These are phyloP conservation scores for Ustilago esculenta DNA, from an alignment of 1,284 basidiomycete genomes.

Conservation along the genomic window DNA sequence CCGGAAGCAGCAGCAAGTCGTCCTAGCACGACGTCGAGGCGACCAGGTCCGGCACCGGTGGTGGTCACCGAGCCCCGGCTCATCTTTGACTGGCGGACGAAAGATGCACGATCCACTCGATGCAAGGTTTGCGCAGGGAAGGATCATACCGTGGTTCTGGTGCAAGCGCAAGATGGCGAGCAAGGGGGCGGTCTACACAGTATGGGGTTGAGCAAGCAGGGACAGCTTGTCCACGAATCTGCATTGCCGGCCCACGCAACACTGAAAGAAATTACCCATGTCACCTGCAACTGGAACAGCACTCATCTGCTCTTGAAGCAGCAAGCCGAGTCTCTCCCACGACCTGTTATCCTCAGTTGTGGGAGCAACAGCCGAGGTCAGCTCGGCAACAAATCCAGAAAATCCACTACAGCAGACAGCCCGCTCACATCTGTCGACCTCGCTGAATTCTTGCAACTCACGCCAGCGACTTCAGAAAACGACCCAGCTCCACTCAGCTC, in stretches of 20 bases:
- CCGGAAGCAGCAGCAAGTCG: conserved; percentile 1
- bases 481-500: neutral
- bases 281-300: conserved; percentile 47
- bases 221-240: conserved; percentile 10
- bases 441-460: neutral
- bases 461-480: neutral
- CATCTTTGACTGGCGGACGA: conserved; percentile 20
- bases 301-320: conserved; percentile 16
- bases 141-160: conserved; percentile 30
- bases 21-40: neutral
- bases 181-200: neutral
- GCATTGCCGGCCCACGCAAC: neutral
- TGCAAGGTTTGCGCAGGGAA: conserved; percentile 28
- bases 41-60: conserved; percentile 16
- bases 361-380: conserved; percentile 44
- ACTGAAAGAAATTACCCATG: conserved; percentile 2
- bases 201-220: conserved; percentile 31
- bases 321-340: neutral
- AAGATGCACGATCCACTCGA: neutral
- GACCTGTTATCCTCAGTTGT: conserved; percentile 12
- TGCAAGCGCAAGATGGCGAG: neutral
- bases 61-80: conserved; percentile 29
- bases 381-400: conserved; percentile 6
- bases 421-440: conserved; percentile 9
- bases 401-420: neutral